Percentiles rank a stretch among this genome's conserved stretches.
These are phyloP conservation scores for Diplosphaera chodatii DNA, from an alignment of 139 green algal species.

Conservation along the genomic window DNA sequence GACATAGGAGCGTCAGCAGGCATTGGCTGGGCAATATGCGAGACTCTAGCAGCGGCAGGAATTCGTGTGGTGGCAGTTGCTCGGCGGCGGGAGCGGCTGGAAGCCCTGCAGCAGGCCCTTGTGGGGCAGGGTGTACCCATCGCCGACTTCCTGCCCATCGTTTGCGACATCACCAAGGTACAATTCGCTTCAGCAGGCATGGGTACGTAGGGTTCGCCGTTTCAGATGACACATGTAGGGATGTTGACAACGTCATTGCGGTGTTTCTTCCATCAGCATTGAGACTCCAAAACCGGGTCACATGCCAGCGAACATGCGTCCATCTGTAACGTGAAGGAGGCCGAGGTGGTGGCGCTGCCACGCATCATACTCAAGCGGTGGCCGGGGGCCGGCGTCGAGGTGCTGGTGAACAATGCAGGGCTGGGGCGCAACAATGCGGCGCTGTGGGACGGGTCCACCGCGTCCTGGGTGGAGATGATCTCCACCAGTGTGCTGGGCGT, in stretches of 20 bases:
- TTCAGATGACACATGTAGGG: too few relatives aligned
- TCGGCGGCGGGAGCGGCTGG: constrained; percentile 56
- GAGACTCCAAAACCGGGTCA: too few relatives aligned
- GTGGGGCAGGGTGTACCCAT: constrained; percentile 42
- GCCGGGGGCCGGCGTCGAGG: constrained; percentile 55
- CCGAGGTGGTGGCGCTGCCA: constrained; percentile 53
- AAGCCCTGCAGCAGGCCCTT: constrained; percentile 64
- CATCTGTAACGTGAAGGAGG: constrained; percentile 8
- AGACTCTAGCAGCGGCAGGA: constrained; percentile 48
- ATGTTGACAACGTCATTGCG: too few relatives aligned
- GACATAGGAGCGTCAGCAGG: constrained; percentile 48
- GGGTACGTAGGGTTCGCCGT: too few relatives aligned
- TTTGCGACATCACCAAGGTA: constrained; percentile 80
- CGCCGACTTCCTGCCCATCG: constrained; percentile 72
- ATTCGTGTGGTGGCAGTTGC: constrained; percentile 76
- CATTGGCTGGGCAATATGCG: constrained; percentile 31
- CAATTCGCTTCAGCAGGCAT: too few relatives aligned
- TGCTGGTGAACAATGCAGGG: constrained; percentile 54
- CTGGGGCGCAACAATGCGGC: constrained; percentile 49
- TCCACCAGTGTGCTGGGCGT: constrained; percentile 72
- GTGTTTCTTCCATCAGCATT: too few relatives aligned
- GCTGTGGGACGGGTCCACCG: constrained; percentile 65
- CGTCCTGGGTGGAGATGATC: constrained; percentile 44
- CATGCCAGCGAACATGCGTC: too few relatives aligned
- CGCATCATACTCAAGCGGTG: constrained; percentile 69